Evolutionary conservation across 495 filamentous ascomycete species (phyloP).

Genomic region (Penicillium daleae): DNA sequence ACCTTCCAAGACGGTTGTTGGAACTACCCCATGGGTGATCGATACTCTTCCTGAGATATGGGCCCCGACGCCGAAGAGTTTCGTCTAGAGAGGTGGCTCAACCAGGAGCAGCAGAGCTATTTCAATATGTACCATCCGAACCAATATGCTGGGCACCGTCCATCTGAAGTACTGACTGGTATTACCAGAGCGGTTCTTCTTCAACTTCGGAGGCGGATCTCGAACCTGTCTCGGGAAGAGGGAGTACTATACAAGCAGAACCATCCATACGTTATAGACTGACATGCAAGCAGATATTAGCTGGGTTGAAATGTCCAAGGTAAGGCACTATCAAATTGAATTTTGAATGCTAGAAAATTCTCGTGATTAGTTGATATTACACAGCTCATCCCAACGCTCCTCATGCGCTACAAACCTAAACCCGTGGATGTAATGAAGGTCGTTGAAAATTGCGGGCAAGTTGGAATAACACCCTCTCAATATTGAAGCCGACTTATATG

Average conservation of each 20-base stretch:
- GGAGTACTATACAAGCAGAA: not conserved
- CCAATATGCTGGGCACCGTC: not conserved
- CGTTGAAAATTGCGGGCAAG: constrained; percentile 1
- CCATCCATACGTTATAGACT: not conserved
- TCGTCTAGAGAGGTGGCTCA: constrained; percentile 1
- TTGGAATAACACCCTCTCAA: not conserved
- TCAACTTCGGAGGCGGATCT: not conserved
- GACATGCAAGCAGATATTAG: not conserved
- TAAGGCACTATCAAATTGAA: not conserved
- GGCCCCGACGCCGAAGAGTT: not conserved
- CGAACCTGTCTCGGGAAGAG: not conserved
- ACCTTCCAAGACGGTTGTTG: not conserved
- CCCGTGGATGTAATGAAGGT: not conserved
- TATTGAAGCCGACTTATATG: not conserved
- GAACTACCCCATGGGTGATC: constrained; percentile 1
- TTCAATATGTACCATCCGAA: not conserved
- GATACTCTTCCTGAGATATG: constrained; percentile 4
- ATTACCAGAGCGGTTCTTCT: constrained; percentile 1
- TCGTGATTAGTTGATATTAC: not conserved
- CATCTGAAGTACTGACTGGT: not conserved
- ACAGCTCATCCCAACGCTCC: constrained; percentile 1
- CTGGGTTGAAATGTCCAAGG: constrained; percentile 3
- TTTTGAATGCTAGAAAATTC: not conserved
- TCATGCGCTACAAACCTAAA: not conserved
- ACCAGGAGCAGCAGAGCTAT: not conserved